These are phyloP conservation scores for Aspergillus bridgeri DNA, from an alignment of 495 filamentous ascomycete genomes.

Conservation along the genomic window DNA sequence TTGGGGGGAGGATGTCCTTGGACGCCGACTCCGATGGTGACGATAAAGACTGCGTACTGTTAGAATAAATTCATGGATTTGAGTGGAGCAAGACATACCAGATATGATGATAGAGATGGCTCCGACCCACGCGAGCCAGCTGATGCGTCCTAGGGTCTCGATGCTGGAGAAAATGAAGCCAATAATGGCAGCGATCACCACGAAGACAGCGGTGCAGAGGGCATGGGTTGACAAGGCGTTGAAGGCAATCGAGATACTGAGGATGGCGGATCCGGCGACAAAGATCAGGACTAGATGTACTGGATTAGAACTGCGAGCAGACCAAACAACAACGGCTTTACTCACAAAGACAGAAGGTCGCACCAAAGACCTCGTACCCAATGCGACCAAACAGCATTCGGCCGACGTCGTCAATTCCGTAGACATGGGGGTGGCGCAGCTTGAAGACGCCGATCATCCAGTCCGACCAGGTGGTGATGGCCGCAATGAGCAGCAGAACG, in stretches of 20 bases:
- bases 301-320: neutral
- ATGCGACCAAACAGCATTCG: slow-evolving; percentile 54
- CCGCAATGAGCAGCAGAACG: slow-evolving; percentile 48
- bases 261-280: slow-evolving; percentile 32
- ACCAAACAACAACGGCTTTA: neutral
- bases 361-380: slow-evolving; percentile 53
- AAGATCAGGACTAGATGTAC: slow-evolving; percentile 29
- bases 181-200: slow-evolving; percentile 20
- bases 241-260: slow-evolving; percentile 64
- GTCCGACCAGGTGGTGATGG: slow-evolving; percentile 64
- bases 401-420: slow-evolving; percentile 61
- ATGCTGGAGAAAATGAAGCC: slow-evolving; percentile 15
- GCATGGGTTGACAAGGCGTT: slow-evolving; percentile 55
- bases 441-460: slow-evolving; percentile 66
- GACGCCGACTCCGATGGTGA: slow-evolving; percentile 58
- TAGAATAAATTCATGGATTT: neutral
- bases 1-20: slow-evolving; percentile 22
- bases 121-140: slow-evolving; percentile 23
- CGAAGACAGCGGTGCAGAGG: slow-evolving; percentile 47
- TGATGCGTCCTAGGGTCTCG: slow-evolving; percentile 16
- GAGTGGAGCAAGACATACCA: slow-evolving; percentile 33
- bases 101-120: slow-evolving; percentile 15
- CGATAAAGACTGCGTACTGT: slow-evolving; percentile 55
- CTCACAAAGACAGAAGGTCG: slow-evolving; percentile 38
- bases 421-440: slow-evolving; percentile 54